Percentiles rank a stretch among this genome's conserved stretches.
phyloP scores from a whole-genome alignment of 768 basidiomycete genomes.

The Cystofilobasidium macerans region DNA sequence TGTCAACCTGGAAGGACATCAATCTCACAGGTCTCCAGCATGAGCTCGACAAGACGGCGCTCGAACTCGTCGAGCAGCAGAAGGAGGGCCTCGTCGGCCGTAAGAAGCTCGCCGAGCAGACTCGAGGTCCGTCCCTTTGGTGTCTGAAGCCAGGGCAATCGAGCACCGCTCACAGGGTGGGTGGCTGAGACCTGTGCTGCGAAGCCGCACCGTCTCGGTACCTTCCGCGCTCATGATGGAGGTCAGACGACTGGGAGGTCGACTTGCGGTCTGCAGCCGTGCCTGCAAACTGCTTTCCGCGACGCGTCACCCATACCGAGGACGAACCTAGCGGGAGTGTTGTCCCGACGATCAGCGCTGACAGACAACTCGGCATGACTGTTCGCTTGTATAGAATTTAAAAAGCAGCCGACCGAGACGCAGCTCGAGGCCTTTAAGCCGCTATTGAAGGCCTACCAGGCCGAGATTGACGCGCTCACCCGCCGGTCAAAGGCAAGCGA shows the following conservation, averaged over 20 bases:
- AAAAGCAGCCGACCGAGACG: slow-evolving; percentile 71
- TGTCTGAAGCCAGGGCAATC: no score
- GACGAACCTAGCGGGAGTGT: no score
- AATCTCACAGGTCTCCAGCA: slow-evolving; percentile 84
- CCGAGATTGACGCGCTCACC: slow-evolving; percentile 90
- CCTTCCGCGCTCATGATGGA: no score
- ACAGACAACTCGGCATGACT: no score
- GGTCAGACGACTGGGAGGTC: no score
- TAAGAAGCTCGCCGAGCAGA: slow-evolving; percentile 88
- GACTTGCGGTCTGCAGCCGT: no score
- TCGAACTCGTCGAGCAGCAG: slow-evolving; percentile 96
- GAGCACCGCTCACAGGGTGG: no score
- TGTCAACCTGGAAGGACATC: slow-evolving; percentile 87
- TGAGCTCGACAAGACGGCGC: slow-evolving; percentile 78
- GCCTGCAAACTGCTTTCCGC: no score
- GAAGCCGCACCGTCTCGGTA: no score
- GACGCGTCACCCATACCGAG: no score
- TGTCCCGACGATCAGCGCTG: no score
- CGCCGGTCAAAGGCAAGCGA: slow-evolving; percentile 84
- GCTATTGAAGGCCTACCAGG: slow-evolving; percentile 88
- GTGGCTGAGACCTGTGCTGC: no score
- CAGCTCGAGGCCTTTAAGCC: slow-evolving; percentile 80
- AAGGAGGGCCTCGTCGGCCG: slow-evolving; percentile 91
- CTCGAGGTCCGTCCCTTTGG: slow-evolving; percentile 76
- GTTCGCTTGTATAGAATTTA: slow-evolving; percentile 59